Base-by-base conservation (phyloP, 1,284 basidiomycete genomes). In the Porphyrellus sp. region DNA sequence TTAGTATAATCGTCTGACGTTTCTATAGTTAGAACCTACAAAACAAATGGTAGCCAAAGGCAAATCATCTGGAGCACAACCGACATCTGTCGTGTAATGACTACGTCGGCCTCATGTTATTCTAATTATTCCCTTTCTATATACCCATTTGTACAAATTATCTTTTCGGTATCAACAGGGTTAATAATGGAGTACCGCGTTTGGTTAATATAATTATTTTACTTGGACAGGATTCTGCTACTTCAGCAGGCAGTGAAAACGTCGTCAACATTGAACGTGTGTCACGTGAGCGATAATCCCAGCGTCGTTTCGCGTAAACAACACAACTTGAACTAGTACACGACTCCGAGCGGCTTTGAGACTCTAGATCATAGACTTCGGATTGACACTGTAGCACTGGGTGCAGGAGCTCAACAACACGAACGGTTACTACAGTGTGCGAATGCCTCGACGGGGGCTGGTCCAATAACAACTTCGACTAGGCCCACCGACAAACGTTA, bases 51-150 rank as follows among this genome's bases (percentile, higher is more conserved):
- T 12, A 28, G 15, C 16, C 2, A 56, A 28, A 27, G 44, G 28
- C 8, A 59, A 61, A 56, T 18, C 40, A 18, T 46, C 46, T 27
- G 31, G 24, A 2, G 42, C 55, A 8, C 46, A 43, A 35, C 34
- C 15, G 15, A 11, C 23, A 27, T 27, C 18, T 21, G 30, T 34
- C 27, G 21, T 23, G 38, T 8, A 20, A 34, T 43, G n/a, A 43
- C 6, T 7, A 16, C 23, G 24, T 33, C 31, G 33, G 7, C 7
- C 11, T 24, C 13, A 3, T 23, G 12, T 23, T 18, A 13, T 3
- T 37, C 18, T 33, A 15, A 20, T 30, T 23, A 6, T 21, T 30
- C n/a, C 25, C 24, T n/a, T 25, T 7, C 37, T 38, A 20, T 37
- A n/a, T n/a, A 13, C 12, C 9, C 18, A 38, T 23, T 7, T 4